Conservation (phyloP, 805 yeast genomes). For the Lachancea fermentati region DNA sequence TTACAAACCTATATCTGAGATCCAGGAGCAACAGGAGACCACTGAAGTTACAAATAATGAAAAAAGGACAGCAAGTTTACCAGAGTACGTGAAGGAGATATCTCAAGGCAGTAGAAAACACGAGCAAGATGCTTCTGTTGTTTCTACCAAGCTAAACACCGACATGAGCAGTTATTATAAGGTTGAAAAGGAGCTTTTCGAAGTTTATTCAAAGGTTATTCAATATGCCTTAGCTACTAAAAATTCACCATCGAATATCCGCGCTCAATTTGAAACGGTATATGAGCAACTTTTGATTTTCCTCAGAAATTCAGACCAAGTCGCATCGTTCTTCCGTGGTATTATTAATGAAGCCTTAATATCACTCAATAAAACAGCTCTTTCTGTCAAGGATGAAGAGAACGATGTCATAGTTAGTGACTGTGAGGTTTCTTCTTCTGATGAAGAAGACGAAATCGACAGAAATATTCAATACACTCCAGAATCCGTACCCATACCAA, state of each 20-base stretch:
- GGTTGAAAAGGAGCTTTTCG: conserved; percentile 15
- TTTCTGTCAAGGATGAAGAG: conserved; percentile 8
- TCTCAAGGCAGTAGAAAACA: conserved; percentile 12
- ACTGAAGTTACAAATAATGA: no score
- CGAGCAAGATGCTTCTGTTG: conserved; percentile 6
- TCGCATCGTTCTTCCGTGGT: conserved; percentile 14
- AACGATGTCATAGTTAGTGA: conserved; percentile 11
- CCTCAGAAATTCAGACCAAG: conserved; percentile 15
- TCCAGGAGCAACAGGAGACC: no score
- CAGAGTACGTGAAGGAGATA: conserved; percentile 11
- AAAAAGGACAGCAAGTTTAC: background rate
- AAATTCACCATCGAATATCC: conserved; percentile 10
- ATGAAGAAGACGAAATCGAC: conserved; percentile 9
- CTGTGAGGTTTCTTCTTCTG: conserved; percentile 10
- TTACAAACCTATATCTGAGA: background rate
- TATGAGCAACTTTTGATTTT: conserved; percentile 17
- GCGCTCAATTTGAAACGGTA: conserved; percentile 14
- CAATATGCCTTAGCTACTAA: conserved; percentile 13
- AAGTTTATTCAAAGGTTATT: conserved; percentile 16
- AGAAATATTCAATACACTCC: conserved; percentile 1
- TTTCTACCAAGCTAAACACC: conserved; percentile 12
- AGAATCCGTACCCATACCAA: conserved; percentile 36
- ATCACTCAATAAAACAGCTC: conserved; percentile 13
- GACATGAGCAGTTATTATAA: conserved; percentile 17
- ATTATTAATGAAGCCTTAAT: conserved; percentile 15